Base-by-base conservation (phyloP, 78 protist species). In the Salpingoeca rosetta region DNA sequence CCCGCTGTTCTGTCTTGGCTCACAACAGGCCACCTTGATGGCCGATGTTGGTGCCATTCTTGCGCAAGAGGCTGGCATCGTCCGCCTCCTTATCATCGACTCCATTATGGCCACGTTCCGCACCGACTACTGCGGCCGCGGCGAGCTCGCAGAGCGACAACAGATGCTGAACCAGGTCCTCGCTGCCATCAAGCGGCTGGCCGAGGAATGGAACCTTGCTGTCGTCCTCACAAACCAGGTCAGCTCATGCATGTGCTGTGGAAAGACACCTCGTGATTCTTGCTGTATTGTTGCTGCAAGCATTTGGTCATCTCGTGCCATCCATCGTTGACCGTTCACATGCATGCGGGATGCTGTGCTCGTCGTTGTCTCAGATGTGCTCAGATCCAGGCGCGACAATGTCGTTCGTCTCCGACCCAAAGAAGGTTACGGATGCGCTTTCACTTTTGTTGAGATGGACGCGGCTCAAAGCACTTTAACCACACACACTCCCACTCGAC, bases 151-250 rank as follows among this genome's bases (percentile, higher is more conserved):
- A 0, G 96, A 92, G 57, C 88, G 99, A 37, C 99, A 99, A 90
- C 92, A 92, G 93, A 95, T 95, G 80, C 91, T 99, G 3, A 99
- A 93, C 0, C 85, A 89, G 81, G 96, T 98, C 88, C 74, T 99
- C 80, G 88, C 98, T n/a, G n/a, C 91, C 26, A 91, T 99, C 24
- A 44, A 73, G 80, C 44, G 95, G 27, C 76, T 98, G 2, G 99
- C 99, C 26, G 99, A 96, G 82, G 99, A 97, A 84, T 97, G 78
- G 85, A 98, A 98, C 43, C 92, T 97, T 10, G 99, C 99, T 1
- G 99, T 97, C 11, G 97, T 97, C 74, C 92, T 98, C 90, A 97
- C 99, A 0, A 98, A 98, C 87, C 99, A 98, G 90, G 99, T 98
- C 11, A 2, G 41, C 12, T 28, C 1, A 7, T 77, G 81, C 43